Evolutionary conservation across 805 yeast species (phyloP), one percentile per base, ranked within the genome.

Genomic region (Scheffersomyces ergatensis): DNA sequence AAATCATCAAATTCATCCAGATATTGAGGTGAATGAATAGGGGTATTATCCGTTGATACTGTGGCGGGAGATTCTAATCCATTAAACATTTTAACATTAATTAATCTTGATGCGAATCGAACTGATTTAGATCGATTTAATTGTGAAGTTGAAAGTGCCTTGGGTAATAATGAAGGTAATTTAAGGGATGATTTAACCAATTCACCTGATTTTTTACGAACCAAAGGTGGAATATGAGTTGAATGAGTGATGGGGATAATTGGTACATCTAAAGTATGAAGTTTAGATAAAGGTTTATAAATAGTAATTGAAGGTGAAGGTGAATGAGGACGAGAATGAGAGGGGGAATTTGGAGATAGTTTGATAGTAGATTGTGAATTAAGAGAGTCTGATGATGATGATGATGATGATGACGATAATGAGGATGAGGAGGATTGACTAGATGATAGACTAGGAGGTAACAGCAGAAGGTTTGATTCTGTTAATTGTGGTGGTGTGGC

Each of bases 161-260:
- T 48, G 13, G 48, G 49, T 17, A 54, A 39, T 13, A 60, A 34
- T 1, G 49, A 23, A 46, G 74, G 68, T 31, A 76, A 63, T 55
- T 82, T 84, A 40, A 88, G 69, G 13, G 89, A 82, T 5, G 90
- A 80, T 56, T 86, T 86, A 38, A 88, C 87, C 33, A 85, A 65
- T 56, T 89, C 96, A 11, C 96, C 97, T 0, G 89, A 80, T 59
- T 88, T 89, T 61, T 89, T 89, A 38, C 93, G 80, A 5, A 88
- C 72, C 41, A 85, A 63, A 35, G 53, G 52, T 3, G 50, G 50
- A 26, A 45, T 42, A 3, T 14, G 7, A 23, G 7, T n/a, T n/a
- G n/a, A n/a, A n/a, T n/a, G n/a, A n/a, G n/a, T n/a, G n/a, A n/a
- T n/a, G n/a, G n/a, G n/a, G n/a, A n/a, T n/a, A n/a, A n/a, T n/a